phyloP scores from a whole-genome alignment of 225 moss, liverwort and hornwort species.

The Climacium dendroides region DNA sequence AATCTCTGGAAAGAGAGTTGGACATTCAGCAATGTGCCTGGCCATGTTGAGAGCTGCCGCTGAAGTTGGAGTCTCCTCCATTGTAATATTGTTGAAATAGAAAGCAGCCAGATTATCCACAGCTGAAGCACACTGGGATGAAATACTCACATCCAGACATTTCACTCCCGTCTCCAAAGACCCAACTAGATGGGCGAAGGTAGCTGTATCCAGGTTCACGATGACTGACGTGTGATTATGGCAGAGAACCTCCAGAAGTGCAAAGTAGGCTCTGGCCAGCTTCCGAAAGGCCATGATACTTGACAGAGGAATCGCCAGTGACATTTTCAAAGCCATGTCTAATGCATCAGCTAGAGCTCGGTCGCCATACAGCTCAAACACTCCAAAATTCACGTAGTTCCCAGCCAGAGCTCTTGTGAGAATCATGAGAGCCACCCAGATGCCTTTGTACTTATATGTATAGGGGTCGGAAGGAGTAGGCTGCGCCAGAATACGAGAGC shows the following conservation, averaged over 20 bases:
- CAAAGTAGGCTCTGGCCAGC: conserved; percentile 50
- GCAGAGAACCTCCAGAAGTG: conserved; percentile 32
- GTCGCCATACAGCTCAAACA: conserved; percentile 56
- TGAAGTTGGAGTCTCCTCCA: conserved; percentile 39
- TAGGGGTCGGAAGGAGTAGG: conserved; percentile 49
- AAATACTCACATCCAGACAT: conserved; percentile 51
- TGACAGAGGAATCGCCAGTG: conserved; percentile 39
- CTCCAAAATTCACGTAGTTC: conserved; percentile 61
- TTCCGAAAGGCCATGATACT: conserved; percentile 63
- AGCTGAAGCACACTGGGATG: conserved; percentile 49
- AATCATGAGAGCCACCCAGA: conserved; percentile 53
- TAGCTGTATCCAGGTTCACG: conserved; percentile 42
- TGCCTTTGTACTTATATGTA: conserved; percentile 63
- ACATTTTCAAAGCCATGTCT: conserved; percentile 59
- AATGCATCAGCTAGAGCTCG: conserved; percentile 47
- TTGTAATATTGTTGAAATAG: conserved; percentile 53
- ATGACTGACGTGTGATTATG: conserved; percentile 57
- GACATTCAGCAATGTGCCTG: conserved; percentile 37
- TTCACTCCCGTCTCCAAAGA: conserved; percentile 56
- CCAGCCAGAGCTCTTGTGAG: conserved; percentile 54
- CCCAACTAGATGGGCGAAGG: conserved; percentile 45
- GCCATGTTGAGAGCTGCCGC: conserved; percentile 40
- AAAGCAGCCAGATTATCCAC: conserved; percentile 54
- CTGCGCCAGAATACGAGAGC: conserved; percentile 38
- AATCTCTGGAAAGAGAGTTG: conserved; percentile 42